These are phyloP conservation scores for Saraca asoca DNA, from an alignment of 331 rosid genomes.

Conservation along the genomic window DNA sequence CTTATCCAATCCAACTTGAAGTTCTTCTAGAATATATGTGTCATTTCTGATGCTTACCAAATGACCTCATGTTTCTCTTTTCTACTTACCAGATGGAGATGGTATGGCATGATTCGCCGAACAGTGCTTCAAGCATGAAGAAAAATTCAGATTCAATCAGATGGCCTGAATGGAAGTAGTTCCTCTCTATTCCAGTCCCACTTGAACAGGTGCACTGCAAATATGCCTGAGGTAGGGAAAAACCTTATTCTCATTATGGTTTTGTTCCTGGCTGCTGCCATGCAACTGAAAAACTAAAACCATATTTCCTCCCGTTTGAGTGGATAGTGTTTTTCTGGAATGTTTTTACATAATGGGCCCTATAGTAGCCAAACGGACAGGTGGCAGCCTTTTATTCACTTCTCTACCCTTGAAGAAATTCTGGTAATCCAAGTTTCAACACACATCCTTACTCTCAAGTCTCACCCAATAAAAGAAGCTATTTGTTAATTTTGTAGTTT, in stretches of 20 bases:
- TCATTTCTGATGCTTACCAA: slow-evolving; percentile 15
- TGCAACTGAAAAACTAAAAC: slow-evolving; percentile 20
- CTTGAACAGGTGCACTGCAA: slow-evolving; percentile 30
- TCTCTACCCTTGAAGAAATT: slow-evolving; percentile 17
- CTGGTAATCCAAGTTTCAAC: background rate
- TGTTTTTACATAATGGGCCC: slow-evolving; percentile 6
- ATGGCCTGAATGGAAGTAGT: slow-evolving; percentile 80
- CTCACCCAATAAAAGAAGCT: background rate
- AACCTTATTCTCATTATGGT: slow-evolving; percentile 18
- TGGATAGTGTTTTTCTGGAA: slow-evolving; percentile 24
- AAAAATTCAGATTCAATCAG: slow-evolving; percentile 58
- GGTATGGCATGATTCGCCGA: slow-evolving; percentile 76
- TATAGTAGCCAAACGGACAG: slow-evolving; percentile 3
- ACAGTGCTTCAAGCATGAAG: slow-evolving; percentile 57
- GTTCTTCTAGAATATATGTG: slow-evolving; percentile 28
- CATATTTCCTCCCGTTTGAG: slow-evolving; percentile 17
- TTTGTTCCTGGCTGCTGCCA: slow-evolving; percentile 10
- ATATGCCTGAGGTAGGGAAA: slow-evolving; percentile 32
- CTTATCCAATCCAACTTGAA: slow-evolving; percentile 13
- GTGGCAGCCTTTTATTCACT: background rate
- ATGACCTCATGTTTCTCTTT: slow-evolving; percentile 32
- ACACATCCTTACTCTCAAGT: background rate
- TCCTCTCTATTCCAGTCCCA: slow-evolving; percentile 25
- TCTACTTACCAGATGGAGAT: slow-evolving; percentile 73
- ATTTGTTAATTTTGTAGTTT: background rate